Percentiles rank a stretch among this genome's conserved stretches.
Evolutionary conservation across 208 protist genomes (phyloP).

Genomic region (Crithidia sp.): DNA sequence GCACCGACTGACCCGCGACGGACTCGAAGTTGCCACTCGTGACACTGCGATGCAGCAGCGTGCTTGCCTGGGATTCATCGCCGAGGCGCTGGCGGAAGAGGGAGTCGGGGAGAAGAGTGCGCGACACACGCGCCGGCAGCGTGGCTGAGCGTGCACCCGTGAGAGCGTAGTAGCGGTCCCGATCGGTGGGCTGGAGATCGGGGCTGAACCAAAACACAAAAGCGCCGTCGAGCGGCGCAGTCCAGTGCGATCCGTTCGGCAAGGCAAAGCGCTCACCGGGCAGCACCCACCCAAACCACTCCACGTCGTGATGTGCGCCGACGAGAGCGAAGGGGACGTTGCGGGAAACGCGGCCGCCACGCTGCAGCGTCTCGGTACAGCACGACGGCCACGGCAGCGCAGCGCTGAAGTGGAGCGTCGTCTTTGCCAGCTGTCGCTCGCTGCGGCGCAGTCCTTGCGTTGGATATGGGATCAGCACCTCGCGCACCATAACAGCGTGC

Average conservation of each 20-base stretch:
- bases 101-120: slow-evolving; percentile 57
- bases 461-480: slow-evolving; percentile 77
- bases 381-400: slow-evolving; percentile 76
- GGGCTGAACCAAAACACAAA: slow-evolving; percentile 87
- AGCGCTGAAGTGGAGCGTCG: slow-evolving; percentile 59
- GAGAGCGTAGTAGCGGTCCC: slow-evolving; percentile 82
- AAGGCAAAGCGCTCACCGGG: slow-evolving; percentile 69
- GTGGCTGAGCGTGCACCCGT: slow-evolving; percentile 58
- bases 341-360: slow-evolving; percentile 49
- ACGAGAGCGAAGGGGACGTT: slow-evolving; percentile 65
- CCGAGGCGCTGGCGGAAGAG: slow-evolving; percentile 51
- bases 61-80: slow-evolving; percentile 20
- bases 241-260: slow-evolving; percentile 55
- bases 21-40: slow-evolving; percentile 6
- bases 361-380: slow-evolving; percentile 67
- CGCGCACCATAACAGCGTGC: slow-evolving; percentile 35
- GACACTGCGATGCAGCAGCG: slow-evolving; percentile 9
- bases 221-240: slow-evolving; percentile 53
- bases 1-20: background rate
- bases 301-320: slow-evolving; percentile 38
- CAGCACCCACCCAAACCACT: slow-evolving; percentile 80
- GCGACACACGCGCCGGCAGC: slow-evolving; percentile 42
- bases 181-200: slow-evolving; percentile 60
- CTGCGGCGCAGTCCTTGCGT: slow-evolving; percentile 41
- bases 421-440: slow-evolving; percentile 41